Conservation (phyloP, 805 yeast genomes). For the Cyberlindnera veronae region DNA sequence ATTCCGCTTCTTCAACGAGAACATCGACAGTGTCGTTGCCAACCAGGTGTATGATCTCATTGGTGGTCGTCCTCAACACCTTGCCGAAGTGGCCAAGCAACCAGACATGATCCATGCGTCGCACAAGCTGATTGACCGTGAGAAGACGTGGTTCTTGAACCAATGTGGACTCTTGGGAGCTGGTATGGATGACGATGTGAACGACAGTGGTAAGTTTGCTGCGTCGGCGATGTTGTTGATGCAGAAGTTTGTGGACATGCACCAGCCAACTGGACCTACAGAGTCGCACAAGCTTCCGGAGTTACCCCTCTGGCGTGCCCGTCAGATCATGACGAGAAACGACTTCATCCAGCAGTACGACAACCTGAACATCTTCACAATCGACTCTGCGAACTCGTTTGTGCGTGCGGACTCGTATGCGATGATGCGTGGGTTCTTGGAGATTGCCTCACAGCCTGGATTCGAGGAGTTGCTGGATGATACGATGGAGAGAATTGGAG, state of each 20-base stretch:
- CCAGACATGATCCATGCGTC: conserved; percentile 55
- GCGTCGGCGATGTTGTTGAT: conserved; percentile 70
- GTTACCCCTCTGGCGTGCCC: conserved; percentile 77
- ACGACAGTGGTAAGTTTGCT: conserved; percentile 77
- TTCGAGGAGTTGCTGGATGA: conserved; percentile 64
- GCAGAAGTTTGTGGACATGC: conserved; percentile 65
- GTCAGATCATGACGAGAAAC: conserved; percentile 82
- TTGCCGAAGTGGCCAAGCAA: conserved; percentile 65
- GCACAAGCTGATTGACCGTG: conserved; percentile 69
- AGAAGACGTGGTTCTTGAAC: conserved; percentile 81
- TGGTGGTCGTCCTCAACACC: conserved; percentile 84
- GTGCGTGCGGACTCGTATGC: conserved; percentile 83
- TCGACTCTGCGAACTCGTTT: conserved; percentile 59
- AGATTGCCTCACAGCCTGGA: conserved; percentile 67
- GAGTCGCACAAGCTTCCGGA: conserved; percentile 60
- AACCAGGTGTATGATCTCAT: conserved; percentile 60
- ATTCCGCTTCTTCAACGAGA: conserved; percentile 37
- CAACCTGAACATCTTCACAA: conserved; percentile 72
- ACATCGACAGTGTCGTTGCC: conserved; percentile 39
- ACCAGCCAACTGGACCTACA: conserved; percentile 32
- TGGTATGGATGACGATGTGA: conserved; percentile 85
- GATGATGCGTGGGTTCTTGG: conserved; percentile 87
- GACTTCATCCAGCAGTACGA: conserved; percentile 77
- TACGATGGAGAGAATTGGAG: conserved; percentile 64
- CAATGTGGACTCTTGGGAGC: conserved; percentile 77